Base-by-base conservation (phyloP, 2,329 filamentous ascomycete genomes). In the Didymosphaeria variabile region DNA sequence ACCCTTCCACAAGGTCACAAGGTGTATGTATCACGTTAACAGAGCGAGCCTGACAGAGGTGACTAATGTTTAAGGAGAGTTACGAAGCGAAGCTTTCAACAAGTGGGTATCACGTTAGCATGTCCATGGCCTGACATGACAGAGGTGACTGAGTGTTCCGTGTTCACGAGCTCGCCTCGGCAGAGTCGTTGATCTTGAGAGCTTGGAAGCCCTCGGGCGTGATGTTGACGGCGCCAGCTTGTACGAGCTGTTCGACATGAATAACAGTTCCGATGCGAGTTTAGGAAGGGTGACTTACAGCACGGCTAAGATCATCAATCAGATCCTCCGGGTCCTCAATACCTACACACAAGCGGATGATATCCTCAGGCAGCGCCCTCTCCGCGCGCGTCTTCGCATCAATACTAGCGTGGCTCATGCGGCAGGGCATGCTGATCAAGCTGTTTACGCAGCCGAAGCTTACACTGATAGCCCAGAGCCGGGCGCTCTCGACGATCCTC, bases 321-420 rank as follows among this genome's bases (percentile, higher is more conserved):
- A 99, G 78, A 82, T 99, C 95, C 69, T 93, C 88, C 3, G 86
- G 87, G 79, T 99, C 95, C 79, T 99, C 95, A 72, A 99, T 99
- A 49, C 95, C 95, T 47, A 99, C 93, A 75, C 95, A 99, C 58
- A 99, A 81, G 58, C 95, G 87, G 72, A 99, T 98, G 62, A 99
- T 91, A 77, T 99, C 95, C 80, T 99, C 95, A 12, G 95, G 95
- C 89, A 99, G 91, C 67, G 94, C 90, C 66, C 73, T 69, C 67
- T 76, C 74, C 85, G 60, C 62, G 69, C 95, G 86, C 55, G 94
- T 98, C 83, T 97, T 97, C 61, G 93, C 92, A 76, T 98, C 95
- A 74, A 99, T 99, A 76, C 93, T 97, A 42, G 95, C 95, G 80
- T 99, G 95, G 80, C 94, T 98, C 96, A 99, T 99, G 73, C 94